Evolutionary conservation across 2,329 filamentous ascomycete genomes (phyloP).

Genomic region (Xylariomycetidae sp.): DNA sequence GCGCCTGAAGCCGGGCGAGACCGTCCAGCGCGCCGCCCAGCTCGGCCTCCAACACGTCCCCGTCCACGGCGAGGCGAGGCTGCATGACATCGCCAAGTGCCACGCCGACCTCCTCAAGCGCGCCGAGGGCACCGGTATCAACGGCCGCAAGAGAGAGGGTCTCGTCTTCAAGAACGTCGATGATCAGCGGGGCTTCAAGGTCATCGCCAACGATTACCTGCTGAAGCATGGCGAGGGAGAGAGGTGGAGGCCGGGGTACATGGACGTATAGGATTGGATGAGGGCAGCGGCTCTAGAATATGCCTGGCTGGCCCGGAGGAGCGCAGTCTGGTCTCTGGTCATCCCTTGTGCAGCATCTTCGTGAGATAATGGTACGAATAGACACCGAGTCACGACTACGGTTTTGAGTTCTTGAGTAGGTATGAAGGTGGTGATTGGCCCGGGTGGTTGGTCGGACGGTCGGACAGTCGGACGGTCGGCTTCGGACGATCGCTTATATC

Average conservation of each 20-base stretch:
- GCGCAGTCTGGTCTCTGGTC: too few relatives aligned
- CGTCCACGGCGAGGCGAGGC: constrained; percentile 17
- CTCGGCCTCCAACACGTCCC: constrained; percentile 17
- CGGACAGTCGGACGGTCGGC: constrained; percentile 12
- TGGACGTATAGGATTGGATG: not conserved
- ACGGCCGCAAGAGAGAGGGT: constrained; percentile 13
- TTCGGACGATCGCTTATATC: not conserved
- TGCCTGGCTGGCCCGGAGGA: too few relatives aligned
- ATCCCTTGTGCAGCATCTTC: too few relatives aligned
- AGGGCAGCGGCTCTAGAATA: too few relatives aligned
- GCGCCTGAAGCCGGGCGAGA: constrained; percentile 7
- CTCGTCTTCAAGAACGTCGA: constrained; percentile 22
- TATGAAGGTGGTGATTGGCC: too few relatives aligned
- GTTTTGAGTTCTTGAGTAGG: too few relatives aligned
- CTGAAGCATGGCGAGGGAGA: constrained; percentile 6
- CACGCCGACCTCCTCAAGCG: constrained; percentile 14
- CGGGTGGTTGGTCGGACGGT: constrained; percentile 8
- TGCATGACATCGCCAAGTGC: constrained; percentile 12
- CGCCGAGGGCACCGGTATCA: constrained; percentile 12
- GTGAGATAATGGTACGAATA: too few relatives aligned
- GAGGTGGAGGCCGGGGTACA: not conserved
- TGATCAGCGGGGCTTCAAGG: constrained; percentile 23
- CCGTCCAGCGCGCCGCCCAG: constrained; percentile 7
- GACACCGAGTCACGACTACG: too few relatives aligned
- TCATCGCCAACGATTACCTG: constrained; percentile 16